Evolutionary conservation across 2,329 filamentous ascomycete species (phyloP).

Genomic region (Ilyonectria mors-panacis): DNA sequence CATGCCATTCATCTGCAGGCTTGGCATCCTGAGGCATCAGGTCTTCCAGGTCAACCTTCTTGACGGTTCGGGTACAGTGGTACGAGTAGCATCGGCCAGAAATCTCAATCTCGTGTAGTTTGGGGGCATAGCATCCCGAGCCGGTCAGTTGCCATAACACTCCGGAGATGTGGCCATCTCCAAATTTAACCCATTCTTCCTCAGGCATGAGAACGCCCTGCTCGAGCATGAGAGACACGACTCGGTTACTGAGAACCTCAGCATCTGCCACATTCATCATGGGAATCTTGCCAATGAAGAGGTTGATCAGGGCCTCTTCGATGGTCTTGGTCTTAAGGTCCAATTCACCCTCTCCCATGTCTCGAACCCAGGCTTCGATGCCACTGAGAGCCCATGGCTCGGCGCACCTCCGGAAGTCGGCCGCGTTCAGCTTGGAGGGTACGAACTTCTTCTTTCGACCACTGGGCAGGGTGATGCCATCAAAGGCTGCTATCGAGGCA

Average conservation of each 20-base stretch:
- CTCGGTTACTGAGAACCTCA: constrained; percentile 84
- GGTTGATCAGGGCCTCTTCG: constrained; percentile 86
- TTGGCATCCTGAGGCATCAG: constrained; percentile 79
- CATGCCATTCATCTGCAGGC: constrained; percentile 84
- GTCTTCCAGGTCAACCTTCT: constrained; percentile 90
- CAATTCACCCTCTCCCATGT: constrained; percentile 91
- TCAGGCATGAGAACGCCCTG: constrained; percentile 85
- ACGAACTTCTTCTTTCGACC: constrained; percentile 87
- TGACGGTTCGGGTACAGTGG: constrained; percentile 93
- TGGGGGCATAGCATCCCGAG: constrained; percentile 90
- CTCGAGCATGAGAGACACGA: constrained; percentile 85
- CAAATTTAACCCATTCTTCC: constrained; percentile 98
- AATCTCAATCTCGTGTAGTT: constrained; percentile 80
- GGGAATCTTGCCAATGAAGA: constrained; percentile 95
- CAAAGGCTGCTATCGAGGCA: constrained; percentile 74
- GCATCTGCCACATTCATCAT: constrained; percentile 99
- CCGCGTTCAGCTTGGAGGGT: constrained; percentile 83
- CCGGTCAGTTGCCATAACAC: constrained; percentile 95
- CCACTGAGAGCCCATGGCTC: constrained; percentile 95
- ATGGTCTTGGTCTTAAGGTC: constrained; percentile 89
- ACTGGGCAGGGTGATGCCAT: constrained; percentile 86
- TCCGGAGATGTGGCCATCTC: constrained; percentile 83
- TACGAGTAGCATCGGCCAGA: constrained; percentile 90
- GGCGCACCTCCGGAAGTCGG: constrained; percentile 86
- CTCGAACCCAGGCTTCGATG: constrained; percentile 88